Evolutionary conservation across 2,329 filamentous ascomycete genomes (phyloP).

Genomic region (Tetracladium maxilliforme): DNA sequence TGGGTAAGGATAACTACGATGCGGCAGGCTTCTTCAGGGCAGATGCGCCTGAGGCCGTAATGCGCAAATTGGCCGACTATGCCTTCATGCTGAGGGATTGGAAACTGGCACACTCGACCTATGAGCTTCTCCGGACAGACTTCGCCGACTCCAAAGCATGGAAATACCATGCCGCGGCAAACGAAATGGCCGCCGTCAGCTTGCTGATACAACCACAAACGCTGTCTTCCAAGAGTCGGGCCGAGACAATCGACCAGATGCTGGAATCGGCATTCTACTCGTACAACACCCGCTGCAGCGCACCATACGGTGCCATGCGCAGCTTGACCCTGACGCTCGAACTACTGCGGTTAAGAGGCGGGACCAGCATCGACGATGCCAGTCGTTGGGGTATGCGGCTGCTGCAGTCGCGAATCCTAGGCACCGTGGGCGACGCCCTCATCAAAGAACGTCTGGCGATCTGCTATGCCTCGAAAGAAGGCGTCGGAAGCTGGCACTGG

Average conservation of each 20-base stretch:
- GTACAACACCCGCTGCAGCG: conserved; percentile 72
- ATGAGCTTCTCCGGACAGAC: conserved; percentile 77
- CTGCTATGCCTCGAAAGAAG: conserved; percentile 65
- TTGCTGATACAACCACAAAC: conserved; percentile 63
- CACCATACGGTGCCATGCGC: conserved; percentile 67
- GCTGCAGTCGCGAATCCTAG: conserved; percentile 64
- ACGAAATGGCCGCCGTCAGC: conserved; percentile 87
- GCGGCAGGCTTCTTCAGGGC: conserved; percentile 67
- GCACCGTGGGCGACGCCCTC: conserved; percentile 63
- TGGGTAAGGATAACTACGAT: no score
- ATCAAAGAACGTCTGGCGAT: conserved; percentile 75
- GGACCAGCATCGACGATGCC: conserved; percentile 70
- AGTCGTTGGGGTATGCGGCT: conserved; percentile 72
- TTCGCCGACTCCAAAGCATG: conserved; percentile 94
- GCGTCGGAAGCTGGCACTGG: conserved; percentile 49
- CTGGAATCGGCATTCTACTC: conserved; percentile 86
- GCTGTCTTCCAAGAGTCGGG: conserved; percentile 58
- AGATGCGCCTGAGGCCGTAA: conserved; percentile 73
- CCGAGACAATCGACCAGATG: conserved; percentile 73
- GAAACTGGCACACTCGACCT: conserved; percentile 83
- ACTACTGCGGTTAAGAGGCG: conserved; percentile 66
- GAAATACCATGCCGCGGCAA: conserved; percentile 84
- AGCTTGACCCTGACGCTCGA: conserved; percentile 66
- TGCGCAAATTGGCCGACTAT: conserved; percentile 89
- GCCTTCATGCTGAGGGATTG: conserved; percentile 95